Evolutionary conservation across 2,329 filamentous ascomycete species (phyloP).

Genomic region (Trichoderma polysporum): DNA sequence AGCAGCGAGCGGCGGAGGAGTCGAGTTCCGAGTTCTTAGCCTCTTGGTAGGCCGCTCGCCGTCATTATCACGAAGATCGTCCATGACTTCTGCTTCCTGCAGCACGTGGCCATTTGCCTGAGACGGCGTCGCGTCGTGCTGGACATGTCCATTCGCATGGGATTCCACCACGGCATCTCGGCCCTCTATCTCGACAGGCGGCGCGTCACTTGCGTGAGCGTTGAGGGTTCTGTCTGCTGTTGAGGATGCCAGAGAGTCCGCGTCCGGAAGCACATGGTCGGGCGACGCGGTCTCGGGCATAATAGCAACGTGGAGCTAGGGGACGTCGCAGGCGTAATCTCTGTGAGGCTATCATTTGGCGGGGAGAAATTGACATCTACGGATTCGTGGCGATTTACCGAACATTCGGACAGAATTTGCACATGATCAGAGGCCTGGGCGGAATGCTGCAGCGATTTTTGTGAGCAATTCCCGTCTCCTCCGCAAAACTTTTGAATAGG

Average conservation of each 20-base stretch:
- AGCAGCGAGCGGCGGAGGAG: slow-evolving; percentile 41
- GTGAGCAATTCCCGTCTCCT: slow-evolving; percentile 43
- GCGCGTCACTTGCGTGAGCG: slow-evolving; percentile 24
- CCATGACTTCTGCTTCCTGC: slow-evolving; percentile 12
- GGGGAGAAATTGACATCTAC: slow-evolving; percentile 56
- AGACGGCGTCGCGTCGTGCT: slow-evolving; percentile 27
- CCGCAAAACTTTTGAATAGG: slow-evolving; percentile 50
- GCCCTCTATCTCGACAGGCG: slow-evolving; percentile 23
- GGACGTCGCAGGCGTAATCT: slow-evolving; percentile 51
- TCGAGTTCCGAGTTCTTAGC: slow-evolving; percentile 56
- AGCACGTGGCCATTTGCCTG: slow-evolving; percentile 33
- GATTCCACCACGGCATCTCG: slow-evolving; percentile 21
- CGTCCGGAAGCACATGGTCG: slow-evolving; percentile 40
- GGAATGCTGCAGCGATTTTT: slow-evolving; percentile 47
- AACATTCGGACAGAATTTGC: slow-evolving; percentile 50
- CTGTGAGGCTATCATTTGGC: slow-evolving; percentile 59
- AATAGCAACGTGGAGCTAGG: slow-evolving; percentile 45
- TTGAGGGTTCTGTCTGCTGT: slow-evolving; percentile 1
- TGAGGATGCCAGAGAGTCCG: slow-evolving; percentile 28
- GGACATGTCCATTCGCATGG: slow-evolving; percentile 24
- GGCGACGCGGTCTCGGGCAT: slow-evolving; percentile 63
- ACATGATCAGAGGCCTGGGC: slow-evolving; percentile 53
- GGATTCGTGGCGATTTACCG: slow-evolving; percentile 46
- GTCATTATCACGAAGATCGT: slow-evolving; percentile 28
- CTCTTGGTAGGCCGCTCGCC: slow-evolving; percentile 62